These are phyloP conservation scores for Papiliotrema flavescens DNA, from an alignment of 1,284 basidiomycete species.

Conservation along the genomic window DNA sequence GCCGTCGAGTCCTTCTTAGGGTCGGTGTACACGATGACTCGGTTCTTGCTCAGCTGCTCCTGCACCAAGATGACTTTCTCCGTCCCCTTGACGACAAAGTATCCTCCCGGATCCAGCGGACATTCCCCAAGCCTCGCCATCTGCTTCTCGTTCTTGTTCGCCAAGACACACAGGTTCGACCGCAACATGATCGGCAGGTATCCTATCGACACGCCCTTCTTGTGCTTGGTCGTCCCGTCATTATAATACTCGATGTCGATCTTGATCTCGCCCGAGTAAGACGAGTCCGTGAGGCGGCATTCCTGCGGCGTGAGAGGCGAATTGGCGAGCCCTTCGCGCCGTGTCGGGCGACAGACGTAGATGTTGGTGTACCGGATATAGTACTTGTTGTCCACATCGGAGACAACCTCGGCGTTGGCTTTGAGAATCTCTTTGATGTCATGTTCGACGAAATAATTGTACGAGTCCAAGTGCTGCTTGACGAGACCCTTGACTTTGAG, in stretches of 20 bases:
- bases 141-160: conserved; percentile 70
- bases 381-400: conserved; percentile 95
- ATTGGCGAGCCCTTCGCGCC: conserved; percentile 68
- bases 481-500: conserved; percentile 96
- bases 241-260: conserved; percentile 96
- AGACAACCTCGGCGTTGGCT: conserved; percentile 88
- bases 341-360: conserved; percentile 82
- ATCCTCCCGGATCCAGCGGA: conserved; percentile 96
- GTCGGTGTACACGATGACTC: conserved; percentile 97
- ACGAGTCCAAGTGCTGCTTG: conserved; percentile 99
- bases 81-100: conserved; percentile 98
- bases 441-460: conserved; percentile 98
- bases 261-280: conserved; percentile 89
- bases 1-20: conserved; percentile 86
- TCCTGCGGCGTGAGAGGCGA: conserved; percentile 84
- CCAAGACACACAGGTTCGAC: conserved; percentile 89
- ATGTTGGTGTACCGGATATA: conserved; percentile 98
- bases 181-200: conserved; percentile 95
- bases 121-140: conserved; percentile 93
- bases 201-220: conserved; percentile 83
- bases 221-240: conserved; percentile 79
- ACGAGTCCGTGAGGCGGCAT: conserved; percentile 92
- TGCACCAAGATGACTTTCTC: conserved; percentile 99
- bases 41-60: conserved; percentile 98
- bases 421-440: conserved; percentile 96